These are phyloP conservation scores for Cymbidium sinense DNA, from an alignment of 106 monocot species.

Conservation along the genomic window DNA sequence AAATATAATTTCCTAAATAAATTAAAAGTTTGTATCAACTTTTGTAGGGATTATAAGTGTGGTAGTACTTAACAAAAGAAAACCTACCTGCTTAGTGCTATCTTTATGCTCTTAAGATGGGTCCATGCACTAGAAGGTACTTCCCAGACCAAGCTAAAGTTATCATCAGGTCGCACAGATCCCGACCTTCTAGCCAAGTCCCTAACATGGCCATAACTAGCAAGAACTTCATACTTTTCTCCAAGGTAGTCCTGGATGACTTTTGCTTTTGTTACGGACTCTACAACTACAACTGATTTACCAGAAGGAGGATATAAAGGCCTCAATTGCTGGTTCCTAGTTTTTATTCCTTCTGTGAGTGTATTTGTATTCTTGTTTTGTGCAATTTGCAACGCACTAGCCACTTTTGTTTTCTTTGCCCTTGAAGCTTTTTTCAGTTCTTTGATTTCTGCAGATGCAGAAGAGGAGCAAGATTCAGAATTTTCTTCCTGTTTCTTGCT, in stretches of 20 bases:
- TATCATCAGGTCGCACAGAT: slow-evolving; percentile 92
- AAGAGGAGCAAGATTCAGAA: slow-evolving; percentile 7
- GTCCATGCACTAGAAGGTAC: slow-evolving; percentile 90
- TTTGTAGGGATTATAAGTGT: no score
- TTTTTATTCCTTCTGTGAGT: slow-evolving; percentile 9
- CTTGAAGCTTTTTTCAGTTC: slow-evolving; percentile 27
- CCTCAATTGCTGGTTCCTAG: slow-evolving; percentile 16
- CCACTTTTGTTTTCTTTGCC: slow-evolving; percentile 16
- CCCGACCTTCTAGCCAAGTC: slow-evolving; percentile 89
- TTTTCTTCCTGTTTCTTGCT: slow-evolving; percentile 19
- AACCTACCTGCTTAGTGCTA: slow-evolving; percentile 69
- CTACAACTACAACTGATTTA: slow-evolving; percentile 91
- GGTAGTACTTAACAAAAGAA: no score
- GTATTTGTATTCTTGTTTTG: not conserved
- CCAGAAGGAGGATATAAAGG: slow-evolving; percentile 82
- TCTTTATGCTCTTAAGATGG: slow-evolving; percentile 86
- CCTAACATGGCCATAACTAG: slow-evolving; percentile 95
- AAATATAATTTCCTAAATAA: no score
- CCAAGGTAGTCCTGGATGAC: slow-evolving; percentile 91
- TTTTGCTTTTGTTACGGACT: slow-evolving; percentile 86
- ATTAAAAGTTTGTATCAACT: no score
- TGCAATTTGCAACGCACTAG: not conserved
- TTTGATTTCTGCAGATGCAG: slow-evolving; percentile 14
- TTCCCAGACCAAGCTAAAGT: slow-evolving; percentile 99
- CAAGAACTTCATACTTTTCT: slow-evolving; percentile 72